Evolutionary conservation across 345 rosid genomes (phyloP), one percentile per base, ranked within the genome.

Genomic region (Rhizophora mangle): DNA sequence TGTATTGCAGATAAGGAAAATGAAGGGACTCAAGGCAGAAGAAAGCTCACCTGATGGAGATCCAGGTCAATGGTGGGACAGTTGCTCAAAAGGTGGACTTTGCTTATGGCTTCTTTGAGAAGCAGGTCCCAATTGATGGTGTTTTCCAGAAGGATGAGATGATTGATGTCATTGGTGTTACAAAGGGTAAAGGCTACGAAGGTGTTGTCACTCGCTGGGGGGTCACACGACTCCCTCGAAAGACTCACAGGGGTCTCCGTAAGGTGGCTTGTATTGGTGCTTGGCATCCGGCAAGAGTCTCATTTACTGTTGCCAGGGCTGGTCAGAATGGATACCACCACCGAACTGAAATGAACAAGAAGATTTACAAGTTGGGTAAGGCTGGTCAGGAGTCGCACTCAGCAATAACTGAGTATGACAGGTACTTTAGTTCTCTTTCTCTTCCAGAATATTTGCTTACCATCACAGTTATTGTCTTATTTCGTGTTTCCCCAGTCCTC

Each of bases 311-410:
- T 6, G 97, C 97, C 36, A 86, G 97, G 79, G 97, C 97, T 80
- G 97, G 97, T 74, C 97, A 91, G 80, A 91, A 91, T n/a, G 97
- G 97, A 49, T 91, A 91, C 74, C 97, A 91, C 72, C 97, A 91
- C 79, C 89, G 97, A 60, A 91, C 97, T 11, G 96, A 91, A 74
- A 76, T 91, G 85, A 91, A 91, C 89, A 91, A 91, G 76, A 91
- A 91, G 81, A 59, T 91, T 8, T 91, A 91, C 87, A 87, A 83
- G 82, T 15, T 91, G 32, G 96, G 97, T 13, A 91, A 91, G 73
- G 74, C 73, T 69, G 88, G 87, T 5, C 81, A 79, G 36, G 97
- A 91, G 70, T 71, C 86, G 0, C 97, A 91, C 64, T 8, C 85
- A 36, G 91, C 93, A 20, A 60, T 82, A 56, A 91, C 97, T 18